phyloP scores from a whole-genome alignment of 2,329 filamentous ascomycete genomes.

The Mycosphaerella sp. region DNA sequence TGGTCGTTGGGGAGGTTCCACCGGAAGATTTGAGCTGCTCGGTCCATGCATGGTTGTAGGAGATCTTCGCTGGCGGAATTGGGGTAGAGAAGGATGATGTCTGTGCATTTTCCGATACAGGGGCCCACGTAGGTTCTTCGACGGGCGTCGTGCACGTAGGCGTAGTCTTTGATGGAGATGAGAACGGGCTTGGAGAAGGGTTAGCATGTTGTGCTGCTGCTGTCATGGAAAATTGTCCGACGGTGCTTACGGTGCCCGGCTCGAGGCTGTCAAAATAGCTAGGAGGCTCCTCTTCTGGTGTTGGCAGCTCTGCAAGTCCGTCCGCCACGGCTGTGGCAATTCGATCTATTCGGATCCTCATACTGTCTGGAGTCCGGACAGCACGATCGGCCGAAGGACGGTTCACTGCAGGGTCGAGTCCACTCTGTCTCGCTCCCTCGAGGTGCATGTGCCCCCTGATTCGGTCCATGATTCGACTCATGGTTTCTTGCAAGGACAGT shows the following conservation, averaged over 20 bases:
- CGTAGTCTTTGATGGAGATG: slow-evolving; percentile 1
- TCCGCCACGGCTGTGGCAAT: too few species aligned
- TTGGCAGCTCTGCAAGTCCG: too few species aligned
- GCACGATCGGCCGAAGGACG: too few species aligned
- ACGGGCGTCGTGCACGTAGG: neutral
- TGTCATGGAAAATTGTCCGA: too few species aligned
- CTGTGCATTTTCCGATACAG: neutral
- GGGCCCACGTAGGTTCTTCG: neutral
- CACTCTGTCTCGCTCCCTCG: too few species aligned
- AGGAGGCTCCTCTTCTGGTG: neutral
- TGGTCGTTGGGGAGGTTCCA: neutral
- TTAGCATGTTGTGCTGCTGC: neutral
- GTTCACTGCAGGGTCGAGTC: too few species aligned
- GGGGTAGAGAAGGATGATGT: neutral
- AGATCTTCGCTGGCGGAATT: neutral
- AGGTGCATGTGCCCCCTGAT: too few species aligned
- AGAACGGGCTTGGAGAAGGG: neutral
- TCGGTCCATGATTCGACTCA: too few species aligned
- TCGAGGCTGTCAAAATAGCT: neutral
- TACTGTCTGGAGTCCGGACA: too few species aligned
- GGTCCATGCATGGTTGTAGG: neutral
- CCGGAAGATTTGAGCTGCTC: neutral
- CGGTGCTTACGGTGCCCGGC: neutral
- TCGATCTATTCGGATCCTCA: too few species aligned
- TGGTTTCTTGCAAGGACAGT: too few species aligned